A percentile compares a stretch with the other conserved stretches of the same genome.
These are phyloP conservation scores for Lunularia cruciata DNA, from an alignment of 225 moss, liverwort and hornwort species.

Conservation along the genomic window DNA sequence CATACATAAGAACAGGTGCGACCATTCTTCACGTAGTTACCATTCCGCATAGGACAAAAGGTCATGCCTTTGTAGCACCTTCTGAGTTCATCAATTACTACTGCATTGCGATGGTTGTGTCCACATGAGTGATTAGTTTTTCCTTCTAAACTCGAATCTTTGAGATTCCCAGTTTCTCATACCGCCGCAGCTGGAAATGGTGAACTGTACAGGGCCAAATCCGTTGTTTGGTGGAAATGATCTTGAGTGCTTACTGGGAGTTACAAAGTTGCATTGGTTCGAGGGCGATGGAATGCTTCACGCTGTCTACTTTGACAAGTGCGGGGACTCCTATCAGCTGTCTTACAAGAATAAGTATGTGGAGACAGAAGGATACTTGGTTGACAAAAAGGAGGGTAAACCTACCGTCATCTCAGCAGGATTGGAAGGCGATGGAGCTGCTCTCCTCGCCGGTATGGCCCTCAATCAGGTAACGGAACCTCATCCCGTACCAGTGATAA, in stretches of 20 bases:
- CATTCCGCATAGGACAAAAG: too few species aligned
- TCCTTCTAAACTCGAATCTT: too few species aligned
- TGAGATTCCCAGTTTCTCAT: too few species aligned
- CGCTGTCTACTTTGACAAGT: conserved; percentile 31
- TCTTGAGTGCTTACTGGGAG: conserved; percentile 16
- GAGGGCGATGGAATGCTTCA: conserved; percentile 46
- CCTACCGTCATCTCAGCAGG: background rate
- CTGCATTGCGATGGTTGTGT: too few species aligned
- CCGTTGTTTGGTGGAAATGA: conserved; percentile 26
- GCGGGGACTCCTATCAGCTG: background rate
- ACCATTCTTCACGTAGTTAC: background rate
- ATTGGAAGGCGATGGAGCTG: background rate
- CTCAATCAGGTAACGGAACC: conserved; percentile 18
- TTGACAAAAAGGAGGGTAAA: conserved; percentile 24
- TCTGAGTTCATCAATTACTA: too few species aligned
- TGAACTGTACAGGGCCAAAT: conserved; percentile 30
- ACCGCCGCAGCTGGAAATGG: background rate
- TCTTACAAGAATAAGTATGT: conserved; percentile 37
- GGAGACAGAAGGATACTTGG: conserved; percentile 21
- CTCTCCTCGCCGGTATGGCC: background rate
- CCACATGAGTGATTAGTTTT: too few species aligned
- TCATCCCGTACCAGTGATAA: background rate
- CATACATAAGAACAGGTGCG: conserved; percentile 29
- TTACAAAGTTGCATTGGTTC: conserved; percentile 25
- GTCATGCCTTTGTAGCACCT: too few species aligned